phyloP scores from a whole-genome alignment of 2,329 filamentous ascomycete species.

The Fusarium decemcellulare region DNA sequence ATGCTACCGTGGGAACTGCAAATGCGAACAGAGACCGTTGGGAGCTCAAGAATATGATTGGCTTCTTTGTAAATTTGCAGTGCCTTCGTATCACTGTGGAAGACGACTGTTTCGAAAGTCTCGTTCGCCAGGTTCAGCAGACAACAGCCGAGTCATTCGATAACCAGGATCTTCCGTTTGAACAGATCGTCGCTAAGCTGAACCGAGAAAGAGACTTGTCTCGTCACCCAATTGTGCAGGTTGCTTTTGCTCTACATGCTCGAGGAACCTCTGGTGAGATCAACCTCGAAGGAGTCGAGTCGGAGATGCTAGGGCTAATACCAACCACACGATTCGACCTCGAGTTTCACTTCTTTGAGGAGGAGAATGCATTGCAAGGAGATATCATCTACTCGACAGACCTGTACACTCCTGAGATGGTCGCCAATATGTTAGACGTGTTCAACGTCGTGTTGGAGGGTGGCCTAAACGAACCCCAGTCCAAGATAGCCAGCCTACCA shows the following conservation, averaged over 20 bases:
- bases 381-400: constrained; percentile 31
- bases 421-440: constrained; percentile 29
- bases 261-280: constrained; percentile 12
- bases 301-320: neutral
- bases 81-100: constrained; percentile 27
- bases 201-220: constrained; percentile 21
- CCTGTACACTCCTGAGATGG: constrained; percentile 30
- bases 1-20: constrained; percentile 39
- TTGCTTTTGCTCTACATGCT: constrained; percentile 34
- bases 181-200: constrained; percentile 31
- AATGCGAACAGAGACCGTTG: constrained; percentile 30
- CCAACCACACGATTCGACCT: constrained; percentile 35
- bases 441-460: constrained; percentile 32
- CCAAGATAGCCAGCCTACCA: constrained; percentile 7
- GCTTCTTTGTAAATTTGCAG: constrained; percentile 43
- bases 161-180: constrained; percentile 44
- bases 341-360: constrained; percentile 41
- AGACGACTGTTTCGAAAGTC: constrained; percentile 26
- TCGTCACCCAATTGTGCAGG: constrained; percentile 29
- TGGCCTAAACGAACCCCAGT: constrained; percentile 23
- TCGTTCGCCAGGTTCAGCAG: constrained; percentile 33
- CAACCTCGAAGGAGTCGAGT: constrained; percentile 22
- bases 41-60: constrained; percentile 31
- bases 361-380: constrained; percentile 15
- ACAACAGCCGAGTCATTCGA: constrained; percentile 23